Evolutionary conservation across 805 yeast species (phyloP).

Genomic region (Yarrowia sp.): DNA sequence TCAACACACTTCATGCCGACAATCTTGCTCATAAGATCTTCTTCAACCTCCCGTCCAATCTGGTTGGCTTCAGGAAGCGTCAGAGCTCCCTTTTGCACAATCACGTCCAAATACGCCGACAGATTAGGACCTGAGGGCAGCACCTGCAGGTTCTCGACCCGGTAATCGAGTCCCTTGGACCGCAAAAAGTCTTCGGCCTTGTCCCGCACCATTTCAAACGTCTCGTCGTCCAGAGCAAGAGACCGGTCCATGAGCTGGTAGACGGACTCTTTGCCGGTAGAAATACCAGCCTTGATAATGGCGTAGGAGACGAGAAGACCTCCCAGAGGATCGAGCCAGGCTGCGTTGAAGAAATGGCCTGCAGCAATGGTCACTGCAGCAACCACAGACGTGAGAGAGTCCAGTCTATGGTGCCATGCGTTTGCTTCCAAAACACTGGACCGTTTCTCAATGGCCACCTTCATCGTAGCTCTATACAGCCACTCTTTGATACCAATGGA

Average conservation of each 20-base stretch:
- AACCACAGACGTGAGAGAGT: conserved; percentile 84
- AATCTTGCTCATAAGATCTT: background rate
- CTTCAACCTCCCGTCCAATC: conserved; percentile 11
- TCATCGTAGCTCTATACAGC: conserved; percentile 76
- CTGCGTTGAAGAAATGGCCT: conserved; percentile 71
- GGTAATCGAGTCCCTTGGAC: background rate
- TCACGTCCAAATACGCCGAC: conserved; percentile 2
- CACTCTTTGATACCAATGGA: conserved; percentile 86
- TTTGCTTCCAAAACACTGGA: conserved; percentile 91
- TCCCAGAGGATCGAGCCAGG: conserved; percentile 89
- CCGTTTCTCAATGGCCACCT: conserved; percentile 70
- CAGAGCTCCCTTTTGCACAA: background rate
- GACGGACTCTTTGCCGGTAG: conserved; percentile 65
- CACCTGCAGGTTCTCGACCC: conserved; percentile 17
- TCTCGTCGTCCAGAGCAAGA: conserved; percentile 24
- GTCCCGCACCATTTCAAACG: conserved; percentile 23
- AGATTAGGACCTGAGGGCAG: conserved; percentile 26
- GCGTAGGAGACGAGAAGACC: conserved; percentile 81
- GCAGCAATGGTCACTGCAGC: conserved; percentile 85
- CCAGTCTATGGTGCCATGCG: conserved; percentile 99
- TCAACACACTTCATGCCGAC: conserved; percentile 23
- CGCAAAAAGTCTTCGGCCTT: conserved; percentile 6
- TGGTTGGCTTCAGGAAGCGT: conserved; percentile 5
- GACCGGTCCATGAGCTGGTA: conserved; percentile 65
- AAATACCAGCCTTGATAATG: conserved; percentile 79